Evolutionary conservation across 2,329 filamentous ascomycete genomes (phyloP).

Genomic region (Colletotrichum magnum): DNA sequence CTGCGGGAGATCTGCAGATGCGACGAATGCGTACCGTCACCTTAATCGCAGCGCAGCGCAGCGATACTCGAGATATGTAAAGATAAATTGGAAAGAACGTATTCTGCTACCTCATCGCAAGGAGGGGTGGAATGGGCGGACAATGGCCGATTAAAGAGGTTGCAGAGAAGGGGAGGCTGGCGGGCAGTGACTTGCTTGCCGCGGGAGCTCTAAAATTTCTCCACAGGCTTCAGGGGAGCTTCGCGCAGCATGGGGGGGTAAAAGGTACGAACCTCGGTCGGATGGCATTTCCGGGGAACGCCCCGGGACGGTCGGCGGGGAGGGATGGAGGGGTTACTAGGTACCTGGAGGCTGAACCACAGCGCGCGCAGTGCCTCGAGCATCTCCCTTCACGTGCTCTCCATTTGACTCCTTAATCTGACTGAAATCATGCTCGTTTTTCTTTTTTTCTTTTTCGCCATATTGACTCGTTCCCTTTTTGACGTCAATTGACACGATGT

Average conservation of each 20-base stretch:
- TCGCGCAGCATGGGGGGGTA: not conserved
- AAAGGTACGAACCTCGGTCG: slow-evolving; percentile 32
- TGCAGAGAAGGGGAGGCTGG: not conserved
- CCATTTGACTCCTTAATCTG: too few relatives aligned
- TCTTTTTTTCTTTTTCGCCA: too few relatives aligned
- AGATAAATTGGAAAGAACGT: not conserved
- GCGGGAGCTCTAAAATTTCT: slow-evolving; percentile 5
- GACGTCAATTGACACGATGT: too few relatives aligned
- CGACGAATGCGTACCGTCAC: not conserved
- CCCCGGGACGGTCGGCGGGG: not conserved
- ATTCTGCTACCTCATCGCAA: not conserved
- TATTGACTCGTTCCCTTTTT: too few relatives aligned
- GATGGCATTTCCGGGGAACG: slow-evolving; percentile 24
- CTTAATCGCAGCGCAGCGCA: not conserved
- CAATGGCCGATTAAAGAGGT: slow-evolving; percentile 5
- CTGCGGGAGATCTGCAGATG: not conserved
- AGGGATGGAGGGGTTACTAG: not conserved
- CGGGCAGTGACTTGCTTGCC: slow-evolving; percentile 10
- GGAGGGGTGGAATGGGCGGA: slow-evolving; percentile 4
- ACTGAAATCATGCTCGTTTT: too few relatives aligned
- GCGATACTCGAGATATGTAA: not conserved
- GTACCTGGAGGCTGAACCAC: too few relatives aligned
- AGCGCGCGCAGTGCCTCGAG: not conserved
- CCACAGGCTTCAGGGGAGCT: slow-evolving; percentile 21
- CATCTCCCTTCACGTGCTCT: too few relatives aligned